phyloP scores from a whole-genome alignment of 2,329 filamentous ascomycete species.

The Monosporascus cannonballus region DNA sequence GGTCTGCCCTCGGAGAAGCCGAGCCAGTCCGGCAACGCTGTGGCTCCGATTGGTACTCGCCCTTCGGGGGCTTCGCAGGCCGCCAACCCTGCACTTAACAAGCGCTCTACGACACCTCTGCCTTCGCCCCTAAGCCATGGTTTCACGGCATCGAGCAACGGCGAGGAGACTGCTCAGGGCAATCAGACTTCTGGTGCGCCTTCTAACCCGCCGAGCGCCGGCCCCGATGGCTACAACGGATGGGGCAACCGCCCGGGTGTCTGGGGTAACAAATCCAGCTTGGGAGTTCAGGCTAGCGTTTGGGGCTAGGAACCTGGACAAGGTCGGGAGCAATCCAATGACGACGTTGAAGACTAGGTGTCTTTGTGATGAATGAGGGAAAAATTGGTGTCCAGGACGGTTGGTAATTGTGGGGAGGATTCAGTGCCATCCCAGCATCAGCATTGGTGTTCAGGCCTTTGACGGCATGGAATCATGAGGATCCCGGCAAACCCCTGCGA shows the following conservation, averaged over 20 bases:
- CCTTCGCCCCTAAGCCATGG: constrained; percentile 81
- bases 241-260: constrained; percentile 79
- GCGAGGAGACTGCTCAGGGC: constrained; percentile 38
- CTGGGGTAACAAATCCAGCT: constrained; percentile 76
- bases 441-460: constrained; percentile 30
- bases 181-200: constrained; percentile 39
- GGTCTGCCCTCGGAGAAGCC: constrained; percentile 50
- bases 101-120: constrained; percentile 82
- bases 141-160: constrained; percentile 48
- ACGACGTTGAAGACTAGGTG: constrained; percentile 1
- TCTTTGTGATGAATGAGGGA: constrained; percentile 12
- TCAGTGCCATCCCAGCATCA: constrained; percentile 28
- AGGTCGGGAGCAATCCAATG: constrained; percentile 4
- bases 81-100: constrained; percentile 58
- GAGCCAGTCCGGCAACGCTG: constrained; percentile 52
- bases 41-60: constrained; percentile 90
- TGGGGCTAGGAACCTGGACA: constrained; percentile 62
- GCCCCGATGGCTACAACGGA: constrained; percentile 46
- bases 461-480: constrained; percentile 22
- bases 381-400: constrained; percentile 28
- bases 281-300: constrained; percentile 86
- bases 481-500: constrained; percentile 12
- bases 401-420: constrained; percentile 20
- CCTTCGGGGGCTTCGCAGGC: constrained; percentile 54
- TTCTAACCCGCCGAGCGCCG: constrained; percentile 49